Evolutionary conservation across 2,329 filamentous ascomycete genomes (phyloP), one percentile per base, ranked within the genome.

Genomic region (Fusarium xylarioides): DNA sequence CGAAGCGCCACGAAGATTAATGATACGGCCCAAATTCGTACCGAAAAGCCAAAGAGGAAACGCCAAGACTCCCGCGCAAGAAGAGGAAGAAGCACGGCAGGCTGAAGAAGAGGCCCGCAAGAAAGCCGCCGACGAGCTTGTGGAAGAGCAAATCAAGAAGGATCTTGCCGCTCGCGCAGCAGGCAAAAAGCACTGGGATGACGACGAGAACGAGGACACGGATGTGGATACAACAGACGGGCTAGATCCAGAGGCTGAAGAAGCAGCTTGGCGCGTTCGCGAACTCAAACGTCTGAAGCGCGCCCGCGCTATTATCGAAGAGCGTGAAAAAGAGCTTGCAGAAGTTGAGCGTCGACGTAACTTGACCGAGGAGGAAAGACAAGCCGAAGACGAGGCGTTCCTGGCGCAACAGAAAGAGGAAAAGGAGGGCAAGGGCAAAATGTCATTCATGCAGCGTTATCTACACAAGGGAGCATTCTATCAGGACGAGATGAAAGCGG

Each of bases 391-490:
- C 81, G 89, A 91, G 47, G 93, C 88, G 56, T 93, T 90, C 81
- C 84, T 98, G 23, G 91, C 91, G 2, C 86, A 88, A 74, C 95
- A 98, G 82, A 90, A 92, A 76, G 92, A 93, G 70, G 95, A 97
- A 71, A 93, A 93, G 77, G 91, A 93, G 69, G 82, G 86, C 56
- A 91, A 92, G 68, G 94, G 94, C 59, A 92, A 95, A 83, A 94
- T 96, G 87, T 89, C 89, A 4, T 98, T 91, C 81, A 94, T 98
- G 93, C 95, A 98, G 80, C 95, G 95, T 80, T 99, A 98, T 84
- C 95, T 94, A 82, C 96, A 99, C 86, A 95, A 95, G 84, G 96
- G 96, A 54, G 96, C 96, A 21, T 99, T 98, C 85, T 98, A 94
- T 85, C 93, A 92, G 74, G 94, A 95, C 58, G 93, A 97, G 76